Evolutionary conservation across 805 yeast genomes (phyloP).

Genomic region (Lipomyces starkeyi): DNA sequence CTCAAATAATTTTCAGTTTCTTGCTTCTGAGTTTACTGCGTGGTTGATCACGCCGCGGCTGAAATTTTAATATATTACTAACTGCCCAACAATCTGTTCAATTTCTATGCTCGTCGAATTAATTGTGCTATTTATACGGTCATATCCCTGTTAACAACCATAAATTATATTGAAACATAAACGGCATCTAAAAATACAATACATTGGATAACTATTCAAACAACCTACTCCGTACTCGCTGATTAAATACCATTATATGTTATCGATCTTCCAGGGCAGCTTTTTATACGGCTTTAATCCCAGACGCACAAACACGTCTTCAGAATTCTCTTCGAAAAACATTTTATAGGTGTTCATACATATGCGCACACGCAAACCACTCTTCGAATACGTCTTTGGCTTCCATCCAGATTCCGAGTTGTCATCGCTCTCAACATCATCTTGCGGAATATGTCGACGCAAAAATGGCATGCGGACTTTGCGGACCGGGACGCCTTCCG

Average conservation of each 20-base stretch:
- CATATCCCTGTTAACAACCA: not conserved
- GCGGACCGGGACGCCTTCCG: constrained; percentile 89
- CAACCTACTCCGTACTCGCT: not conserved
- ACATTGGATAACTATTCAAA: not conserved
- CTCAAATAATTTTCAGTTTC: too few relatives aligned
- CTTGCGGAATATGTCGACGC: constrained; percentile 51
- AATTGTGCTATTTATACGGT: too few relatives aligned
- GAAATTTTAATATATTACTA: too few relatives aligned
- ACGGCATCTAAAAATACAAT: constrained; percentile 4
- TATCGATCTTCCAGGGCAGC: constrained; percentile 28
- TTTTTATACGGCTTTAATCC: constrained; percentile 27
- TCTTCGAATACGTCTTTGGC: constrained; percentile 40
- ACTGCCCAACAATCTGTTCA: too few relatives aligned
- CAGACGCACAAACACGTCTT: constrained; percentile 74
- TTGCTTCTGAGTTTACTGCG: too few relatives aligned
- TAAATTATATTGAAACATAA: not conserved
- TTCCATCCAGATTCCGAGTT: constrained; percentile 27
- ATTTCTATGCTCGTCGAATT: too few relatives aligned
- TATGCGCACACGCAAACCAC: constrained; percentile 78
- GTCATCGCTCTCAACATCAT: constrained; percentile 38
- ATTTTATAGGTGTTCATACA: constrained; percentile 79
- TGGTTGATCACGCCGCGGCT: too few relatives aligned
- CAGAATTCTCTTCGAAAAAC: constrained; percentile 77
- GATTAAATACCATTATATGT: not conserved
- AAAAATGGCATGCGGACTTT: constrained; percentile 80